These are phyloP conservation scores for Calonectria honghensis DNA, from an alignment of 2,329 filamentous ascomycete species.

Conservation along the genomic window DNA sequence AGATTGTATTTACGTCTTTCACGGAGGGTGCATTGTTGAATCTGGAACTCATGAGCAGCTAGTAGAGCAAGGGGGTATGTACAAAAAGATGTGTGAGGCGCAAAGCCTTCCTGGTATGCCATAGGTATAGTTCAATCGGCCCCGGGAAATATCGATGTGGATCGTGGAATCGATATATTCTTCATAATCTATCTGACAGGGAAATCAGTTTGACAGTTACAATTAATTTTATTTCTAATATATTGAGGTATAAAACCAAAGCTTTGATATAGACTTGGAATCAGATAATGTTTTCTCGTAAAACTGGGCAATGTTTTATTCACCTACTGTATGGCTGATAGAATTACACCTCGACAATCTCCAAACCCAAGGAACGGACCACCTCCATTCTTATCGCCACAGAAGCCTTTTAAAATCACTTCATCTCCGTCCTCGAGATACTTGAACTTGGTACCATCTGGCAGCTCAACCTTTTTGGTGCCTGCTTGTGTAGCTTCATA, in stretches of 20 bases:
- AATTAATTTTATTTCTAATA: too few species aligned
- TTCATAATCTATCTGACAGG: too few species aligned
- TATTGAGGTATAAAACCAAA: too few species aligned
- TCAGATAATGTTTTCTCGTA: background rate
- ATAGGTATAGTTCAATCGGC: too few species aligned
- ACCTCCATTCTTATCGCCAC: background rate
- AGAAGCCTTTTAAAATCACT: background rate
- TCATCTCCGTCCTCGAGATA: background rate
- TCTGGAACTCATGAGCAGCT: slow-evolving; percentile 22
- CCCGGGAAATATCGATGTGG: too few species aligned
- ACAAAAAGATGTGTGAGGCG: slow-evolving; percentile 32
- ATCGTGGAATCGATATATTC: too few species aligned
- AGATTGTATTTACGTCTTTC: slow-evolving; percentile 59
- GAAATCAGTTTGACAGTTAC: too few species aligned
- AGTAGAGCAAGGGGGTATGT: slow-evolving; percentile 22
- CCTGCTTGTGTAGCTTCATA: background rate
- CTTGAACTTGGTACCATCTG: background rate
- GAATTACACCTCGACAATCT: background rate
- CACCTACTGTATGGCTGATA: background rate
- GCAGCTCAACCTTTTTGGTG: background rate
- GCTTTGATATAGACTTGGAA: too few species aligned
- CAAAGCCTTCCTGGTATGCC: background rate
- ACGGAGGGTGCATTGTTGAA: slow-evolving; percentile 53
- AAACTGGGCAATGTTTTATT: background rate
- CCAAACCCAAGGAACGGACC: background rate